phyloP scores from a whole-genome alignment of 495 filamentous ascomycete genomes.

The Lentithecium fluviatile region DNA sequence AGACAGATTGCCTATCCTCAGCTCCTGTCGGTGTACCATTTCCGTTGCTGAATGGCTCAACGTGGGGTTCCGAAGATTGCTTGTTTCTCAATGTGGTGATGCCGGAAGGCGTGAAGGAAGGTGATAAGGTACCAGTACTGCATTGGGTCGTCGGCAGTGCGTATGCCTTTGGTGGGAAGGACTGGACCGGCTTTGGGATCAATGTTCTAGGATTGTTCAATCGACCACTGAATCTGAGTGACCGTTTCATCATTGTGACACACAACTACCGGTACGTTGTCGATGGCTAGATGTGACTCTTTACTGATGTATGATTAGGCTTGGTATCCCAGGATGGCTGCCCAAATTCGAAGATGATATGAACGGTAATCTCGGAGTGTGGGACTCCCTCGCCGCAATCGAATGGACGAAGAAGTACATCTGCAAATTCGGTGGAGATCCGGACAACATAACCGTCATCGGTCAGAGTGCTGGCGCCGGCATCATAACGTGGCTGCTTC shows the following conservation, averaged over 20 bases:
- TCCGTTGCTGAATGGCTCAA: not conserved
- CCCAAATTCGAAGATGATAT: constrained; percentile 39
- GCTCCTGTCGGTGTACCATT: constrained; percentile 1
- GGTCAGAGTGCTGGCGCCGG: constrained; percentile 56
- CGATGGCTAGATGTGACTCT: too few relatives aligned
- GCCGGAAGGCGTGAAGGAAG: not conserved
- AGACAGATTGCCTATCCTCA: constrained; percentile 2
- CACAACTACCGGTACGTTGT: constrained; percentile 3
- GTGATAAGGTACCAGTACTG: constrained; percentile 3
- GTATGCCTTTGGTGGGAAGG: constrained; percentile 2
- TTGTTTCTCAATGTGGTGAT: not conserved
- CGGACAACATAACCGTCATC: constrained; percentile 43
- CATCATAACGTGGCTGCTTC: constrained; percentile 4
- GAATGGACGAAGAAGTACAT: constrained; percentile 36
- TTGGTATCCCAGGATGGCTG: constrained; percentile 1
- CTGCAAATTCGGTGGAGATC: constrained; percentile 36
- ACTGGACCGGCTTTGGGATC: constrained; percentile 2
- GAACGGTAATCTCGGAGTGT: constrained; percentile 53
- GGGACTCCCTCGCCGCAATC: constrained; percentile 44
- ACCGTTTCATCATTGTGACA: constrained; percentile 3
- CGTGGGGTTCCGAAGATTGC: constrained; percentile 5
- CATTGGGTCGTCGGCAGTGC: constrained; percentile 3
- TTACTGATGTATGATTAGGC: not conserved
- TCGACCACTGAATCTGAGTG: not conserved
- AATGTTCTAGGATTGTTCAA: not conserved